phyloP scores from a whole-genome alignment of 2,329 filamentous ascomycete genomes.

The Rutstroemia sp. region DNA sequence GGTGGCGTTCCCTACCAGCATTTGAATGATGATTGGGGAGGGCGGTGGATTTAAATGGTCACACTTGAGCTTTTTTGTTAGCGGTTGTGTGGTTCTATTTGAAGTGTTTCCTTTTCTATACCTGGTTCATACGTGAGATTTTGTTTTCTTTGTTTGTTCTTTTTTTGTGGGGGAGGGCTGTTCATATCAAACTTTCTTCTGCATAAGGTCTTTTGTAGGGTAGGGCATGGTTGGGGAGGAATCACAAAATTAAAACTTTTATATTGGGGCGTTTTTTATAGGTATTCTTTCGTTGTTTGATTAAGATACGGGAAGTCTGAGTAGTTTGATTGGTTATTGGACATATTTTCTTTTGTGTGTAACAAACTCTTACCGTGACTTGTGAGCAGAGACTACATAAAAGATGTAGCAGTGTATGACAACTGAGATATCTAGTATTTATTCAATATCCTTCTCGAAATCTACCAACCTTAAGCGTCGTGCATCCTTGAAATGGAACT shows the following conservation, averaged over 20 bases:
- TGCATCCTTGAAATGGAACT: slow-evolving; percentile 59
- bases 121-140: background rate
- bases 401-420: no score
- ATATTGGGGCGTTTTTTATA: background rate
- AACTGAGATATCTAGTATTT: background rate
- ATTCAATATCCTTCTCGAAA: slow-evolving; percentile 47
- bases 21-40: background rate
- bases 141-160: background rate
- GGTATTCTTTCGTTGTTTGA: no score
- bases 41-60: background rate
- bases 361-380: no score
- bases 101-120: background rate
- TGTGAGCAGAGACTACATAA: no score
- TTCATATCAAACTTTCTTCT: background rate
- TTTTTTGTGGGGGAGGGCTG: background rate
- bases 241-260: background rate
- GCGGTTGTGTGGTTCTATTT: background rate
- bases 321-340: background rate
- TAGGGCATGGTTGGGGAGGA: background rate
- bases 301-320: background rate
- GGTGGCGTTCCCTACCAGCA: background rate
- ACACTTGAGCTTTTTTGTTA: background rate
- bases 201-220: background rate
- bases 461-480: slow-evolving; percentile 51
- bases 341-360: background rate